Conservation (phyloP, 2,329 filamentous ascomycete species). For the Pyricularia sp. region DNA sequence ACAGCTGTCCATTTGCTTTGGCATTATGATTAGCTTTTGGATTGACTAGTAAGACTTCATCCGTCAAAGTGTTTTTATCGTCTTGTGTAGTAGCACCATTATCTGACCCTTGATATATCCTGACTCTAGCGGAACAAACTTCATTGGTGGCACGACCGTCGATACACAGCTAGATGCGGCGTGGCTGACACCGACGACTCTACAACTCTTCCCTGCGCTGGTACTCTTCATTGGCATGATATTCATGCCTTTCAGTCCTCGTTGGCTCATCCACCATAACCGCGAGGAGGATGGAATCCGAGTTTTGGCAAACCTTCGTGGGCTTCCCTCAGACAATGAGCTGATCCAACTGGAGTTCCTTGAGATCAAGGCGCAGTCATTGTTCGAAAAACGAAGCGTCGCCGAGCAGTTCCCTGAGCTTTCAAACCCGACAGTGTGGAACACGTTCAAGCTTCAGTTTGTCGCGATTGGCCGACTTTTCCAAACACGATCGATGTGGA, state of each 20-base stretch:
- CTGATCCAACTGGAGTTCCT: conserved; percentile 63
- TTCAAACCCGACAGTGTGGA: conserved; percentile 44
- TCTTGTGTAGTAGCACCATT: conserved; percentile 10
- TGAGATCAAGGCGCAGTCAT: conserved; percentile 68
- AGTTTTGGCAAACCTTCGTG: conserved; percentile 51
- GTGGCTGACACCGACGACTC: conserved; percentile 60
- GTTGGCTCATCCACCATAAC: conserved; percentile 60
- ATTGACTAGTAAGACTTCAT: conserved; percentile 34
- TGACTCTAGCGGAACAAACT: conserved; percentile 40
- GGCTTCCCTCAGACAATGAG: conserved; percentile 47
- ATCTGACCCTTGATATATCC: conserved; percentile 12
- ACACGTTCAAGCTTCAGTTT: conserved; percentile 56
- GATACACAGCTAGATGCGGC: conserved; percentile 49
- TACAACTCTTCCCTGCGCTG: conserved; percentile 56
- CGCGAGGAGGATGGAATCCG: conserved; percentile 54
- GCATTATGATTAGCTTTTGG: conserved; percentile 54
- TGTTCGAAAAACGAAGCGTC: conserved; percentile 63
- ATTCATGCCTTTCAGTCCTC: conserved; percentile 68
- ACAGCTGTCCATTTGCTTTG: conserved; percentile 44
- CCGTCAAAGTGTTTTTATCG: not conserved
- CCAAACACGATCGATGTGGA: conserved; percentile 52
- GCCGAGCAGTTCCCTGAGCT: conserved; percentile 56
- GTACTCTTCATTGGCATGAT: conserved; percentile 58
- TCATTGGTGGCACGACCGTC: conserved; percentile 41
- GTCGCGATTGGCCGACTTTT: conserved; percentile 54